Evolutionary conservation across 257 asterid species (phyloP).

Genomic region (Datura wrightii): DNA sequence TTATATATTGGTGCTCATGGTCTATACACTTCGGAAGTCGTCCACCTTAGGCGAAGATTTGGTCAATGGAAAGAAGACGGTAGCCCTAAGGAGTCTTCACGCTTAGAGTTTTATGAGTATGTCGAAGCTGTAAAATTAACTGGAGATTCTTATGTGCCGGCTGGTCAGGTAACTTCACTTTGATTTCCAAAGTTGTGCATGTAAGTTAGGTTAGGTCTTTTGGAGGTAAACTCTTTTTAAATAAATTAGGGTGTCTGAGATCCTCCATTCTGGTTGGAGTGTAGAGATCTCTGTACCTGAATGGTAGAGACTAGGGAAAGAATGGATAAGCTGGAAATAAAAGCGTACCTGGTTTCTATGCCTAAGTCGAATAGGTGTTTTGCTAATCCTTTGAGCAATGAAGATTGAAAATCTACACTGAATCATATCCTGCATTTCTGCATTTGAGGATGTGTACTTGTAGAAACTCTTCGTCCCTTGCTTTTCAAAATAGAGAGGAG

Average conservation of each 20-base stretch:
- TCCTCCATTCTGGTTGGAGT: not conserved
- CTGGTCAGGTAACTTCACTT: slow-evolving; percentile 81
- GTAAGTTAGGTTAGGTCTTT: not conserved
- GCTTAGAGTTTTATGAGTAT: slow-evolving; percentile 84
- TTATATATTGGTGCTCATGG: slow-evolving; percentile 94
- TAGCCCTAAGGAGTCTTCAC: slow-evolving; percentile 58
- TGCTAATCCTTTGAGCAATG: not conserved
- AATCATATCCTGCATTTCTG: not conserved
- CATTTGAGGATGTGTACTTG: not conserved
- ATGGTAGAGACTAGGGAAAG: not conserved
- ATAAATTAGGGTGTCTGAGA: not conserved
- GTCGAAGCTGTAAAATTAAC: slow-evolving; percentile 95
- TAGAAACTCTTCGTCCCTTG: not conserved
- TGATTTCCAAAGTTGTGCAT: not conserved
- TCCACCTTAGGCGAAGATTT: slow-evolving; percentile 80
- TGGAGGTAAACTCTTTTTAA: not conserved
- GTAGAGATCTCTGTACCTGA: not conserved
- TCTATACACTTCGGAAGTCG: slow-evolving; percentile 80
- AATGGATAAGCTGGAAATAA: not conserved
- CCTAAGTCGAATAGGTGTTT: not conserved
- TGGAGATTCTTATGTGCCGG: slow-evolving; percentile 95
- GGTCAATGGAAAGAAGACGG: slow-evolving; percentile 98
- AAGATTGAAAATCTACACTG: not conserved
- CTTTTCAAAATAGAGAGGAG: not conserved
- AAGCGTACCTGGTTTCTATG: not conserved